phyloP scores from a whole-genome alignment of 2,329 filamentous ascomycete genomes.

The Fusarium piperis region DNA sequence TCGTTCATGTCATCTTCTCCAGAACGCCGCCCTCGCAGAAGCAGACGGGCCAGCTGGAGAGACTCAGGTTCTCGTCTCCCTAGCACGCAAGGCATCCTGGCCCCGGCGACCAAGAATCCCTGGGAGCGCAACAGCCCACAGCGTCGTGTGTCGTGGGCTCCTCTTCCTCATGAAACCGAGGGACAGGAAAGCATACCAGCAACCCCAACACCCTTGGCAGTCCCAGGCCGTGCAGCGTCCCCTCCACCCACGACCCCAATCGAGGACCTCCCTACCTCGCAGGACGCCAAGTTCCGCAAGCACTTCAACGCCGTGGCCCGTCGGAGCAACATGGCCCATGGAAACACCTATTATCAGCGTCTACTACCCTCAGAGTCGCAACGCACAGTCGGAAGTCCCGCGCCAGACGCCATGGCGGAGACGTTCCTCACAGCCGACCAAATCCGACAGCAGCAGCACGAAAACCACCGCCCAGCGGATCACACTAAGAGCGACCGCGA shows the following conservation, averaged over 20 bases:
- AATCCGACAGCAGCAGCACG: conserved; percentile 8
- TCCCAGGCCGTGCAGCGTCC: conserved; percentile 46
- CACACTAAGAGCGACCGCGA: conserved; percentile 16
- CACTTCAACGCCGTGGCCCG: conserved; percentile 59
- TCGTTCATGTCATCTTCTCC: conserved; percentile 63
- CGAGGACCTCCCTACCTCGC: conserved; percentile 47
- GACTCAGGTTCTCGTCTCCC: conserved; percentile 41
- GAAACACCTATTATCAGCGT: conserved; percentile 27
- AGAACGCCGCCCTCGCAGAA: conserved; percentile 41
- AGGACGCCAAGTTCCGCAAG: conserved; percentile 54
- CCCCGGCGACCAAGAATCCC: conserved; percentile 49
- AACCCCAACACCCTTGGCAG: conserved; percentile 16
- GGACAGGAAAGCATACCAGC: conserved; percentile 1
- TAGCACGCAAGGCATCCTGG: conserved; percentile 48
- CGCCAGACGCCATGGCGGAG: conserved; percentile 40
- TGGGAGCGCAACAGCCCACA: conserved; percentile 41
- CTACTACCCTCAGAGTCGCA: conserved; percentile 57
- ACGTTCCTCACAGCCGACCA: conserved; percentile 39
- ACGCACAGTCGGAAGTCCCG: conserved; percentile 35
- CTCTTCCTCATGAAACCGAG: conserved; percentile 42
- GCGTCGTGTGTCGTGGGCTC: conserved; percentile 52
- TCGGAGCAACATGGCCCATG: conserved; percentile 42
- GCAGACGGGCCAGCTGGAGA: conserved; percentile 26
- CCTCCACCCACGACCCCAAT: conserved; percentile 55
- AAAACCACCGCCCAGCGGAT: neutral